phyloP scores from a whole-genome alignment of 2,329 filamentous ascomycete genomes.

The Verticillium nubilum region DNA sequence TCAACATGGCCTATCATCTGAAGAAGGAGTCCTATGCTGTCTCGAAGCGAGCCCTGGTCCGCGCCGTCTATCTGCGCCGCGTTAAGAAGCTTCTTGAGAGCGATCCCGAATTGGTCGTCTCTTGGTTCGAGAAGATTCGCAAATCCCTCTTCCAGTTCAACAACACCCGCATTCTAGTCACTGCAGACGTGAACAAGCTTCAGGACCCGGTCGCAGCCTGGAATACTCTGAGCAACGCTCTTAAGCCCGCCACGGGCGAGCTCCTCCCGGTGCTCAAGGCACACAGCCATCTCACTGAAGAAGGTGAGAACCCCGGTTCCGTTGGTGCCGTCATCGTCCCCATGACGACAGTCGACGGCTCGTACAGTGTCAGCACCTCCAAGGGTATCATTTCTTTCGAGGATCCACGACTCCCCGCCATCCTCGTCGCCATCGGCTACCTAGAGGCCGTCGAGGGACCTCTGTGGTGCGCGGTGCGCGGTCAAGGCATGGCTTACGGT shows the following conservation, averaged over 20 bases:
- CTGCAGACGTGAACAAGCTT: constrained; percentile 72
- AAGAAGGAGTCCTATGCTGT: constrained; percentile 70
- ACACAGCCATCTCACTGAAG: constrained; percentile 64
- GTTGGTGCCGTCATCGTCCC: constrained; percentile 75
- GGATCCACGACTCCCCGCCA: constrained; percentile 73
- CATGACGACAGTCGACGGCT: constrained; percentile 89
- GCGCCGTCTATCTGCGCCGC: constrained; percentile 79
- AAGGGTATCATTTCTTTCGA: constrained; percentile 69
- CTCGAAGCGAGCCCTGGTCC: constrained; percentile 77
- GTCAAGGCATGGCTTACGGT: constrained; percentile 89
- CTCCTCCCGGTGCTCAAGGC: constrained; percentile 68
- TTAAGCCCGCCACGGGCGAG: constrained; percentile 34
- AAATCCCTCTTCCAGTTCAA: constrained; percentile 71
- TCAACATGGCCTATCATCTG: constrained; percentile 75
- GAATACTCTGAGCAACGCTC: constrained; percentile 54
- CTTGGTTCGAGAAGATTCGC: constrained; percentile 72
- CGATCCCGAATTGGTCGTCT: constrained; percentile 70
- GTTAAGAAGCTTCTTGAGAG: constrained; percentile 74
- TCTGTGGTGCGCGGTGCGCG: constrained; percentile 88
- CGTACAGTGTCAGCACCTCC: constrained; percentile 73
- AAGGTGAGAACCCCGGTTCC: constrained; percentile 70
- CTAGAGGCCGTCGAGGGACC: constrained; percentile 92
- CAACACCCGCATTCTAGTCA: constrained; percentile 82
- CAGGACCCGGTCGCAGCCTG: constrained; percentile 72
- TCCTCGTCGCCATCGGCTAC: constrained; percentile 85